phyloP scores from a whole-genome alignment of 2,329 filamentous ascomycete species.

The Monosporascus sp. region DNA sequence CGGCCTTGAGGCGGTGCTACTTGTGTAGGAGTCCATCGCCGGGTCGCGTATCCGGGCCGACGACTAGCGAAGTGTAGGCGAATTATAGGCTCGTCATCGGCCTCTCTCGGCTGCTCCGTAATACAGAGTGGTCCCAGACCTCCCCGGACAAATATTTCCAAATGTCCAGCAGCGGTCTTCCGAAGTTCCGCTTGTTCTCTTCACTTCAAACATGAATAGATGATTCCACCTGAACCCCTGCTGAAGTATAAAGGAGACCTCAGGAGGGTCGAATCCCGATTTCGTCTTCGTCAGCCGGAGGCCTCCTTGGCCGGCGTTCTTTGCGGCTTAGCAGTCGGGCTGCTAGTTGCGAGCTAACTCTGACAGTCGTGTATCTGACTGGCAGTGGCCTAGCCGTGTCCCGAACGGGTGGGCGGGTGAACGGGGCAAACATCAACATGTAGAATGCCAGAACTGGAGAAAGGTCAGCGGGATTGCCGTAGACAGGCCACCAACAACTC shows the following conservation, averaged over 20 bases:
- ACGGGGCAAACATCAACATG: no score
- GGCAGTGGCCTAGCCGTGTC: no score
- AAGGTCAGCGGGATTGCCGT: no score
- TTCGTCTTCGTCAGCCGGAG: no score
- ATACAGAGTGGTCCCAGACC: slow-evolving; percentile 93
- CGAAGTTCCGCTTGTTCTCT: slow-evolving; percentile 84
- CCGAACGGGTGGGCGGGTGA: no score
- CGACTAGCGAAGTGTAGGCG: slow-evolving; percentile 12
- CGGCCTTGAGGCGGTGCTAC: slow-evolving; percentile 31
- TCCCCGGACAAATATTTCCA: slow-evolving; percentile 95
- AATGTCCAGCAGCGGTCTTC: slow-evolving; percentile 78
- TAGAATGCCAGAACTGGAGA: no score
- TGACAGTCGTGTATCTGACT: no score
- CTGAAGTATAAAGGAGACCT: slow-evolving; percentile 52
- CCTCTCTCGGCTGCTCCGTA: slow-evolving; percentile 51
- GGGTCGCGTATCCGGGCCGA: slow-evolving; percentile 1
- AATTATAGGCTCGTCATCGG: slow-evolving; percentile 36
- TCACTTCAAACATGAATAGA: slow-evolving; percentile 82
- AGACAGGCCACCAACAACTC: no score
- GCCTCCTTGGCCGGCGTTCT: no score
- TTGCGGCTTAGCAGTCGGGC: no score
- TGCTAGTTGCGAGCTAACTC: no score
- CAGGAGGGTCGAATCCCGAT: no score
- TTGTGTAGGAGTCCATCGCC: slow-evolving; percentile 6
- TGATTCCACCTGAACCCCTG: slow-evolving; percentile 96